These are phyloP conservation scores for Aspergillus quadricinctus DNA, from an alignment of 2,329 filamentous ascomycete species.

Conservation along the genomic window DNA sequence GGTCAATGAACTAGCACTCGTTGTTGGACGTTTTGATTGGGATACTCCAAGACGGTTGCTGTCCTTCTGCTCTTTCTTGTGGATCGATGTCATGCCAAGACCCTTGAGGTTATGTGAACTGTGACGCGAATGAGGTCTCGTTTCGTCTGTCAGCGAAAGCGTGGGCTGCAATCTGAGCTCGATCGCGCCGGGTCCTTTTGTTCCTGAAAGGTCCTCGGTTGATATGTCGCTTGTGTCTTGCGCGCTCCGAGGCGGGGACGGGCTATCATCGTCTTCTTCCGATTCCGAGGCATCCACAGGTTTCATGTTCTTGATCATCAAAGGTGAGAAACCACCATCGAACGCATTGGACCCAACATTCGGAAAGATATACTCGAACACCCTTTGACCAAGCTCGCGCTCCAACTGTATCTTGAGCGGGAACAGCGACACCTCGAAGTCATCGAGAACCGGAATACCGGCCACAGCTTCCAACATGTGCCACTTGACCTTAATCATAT, in stretches of 20 bases:
- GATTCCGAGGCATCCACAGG: conserved; percentile 44
- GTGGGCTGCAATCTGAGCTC: conserved; percentile 82
- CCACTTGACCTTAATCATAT: conserved; percentile 95
- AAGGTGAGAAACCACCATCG: conserved; percentile 48
- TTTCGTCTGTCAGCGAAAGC: conserved; percentile 52
- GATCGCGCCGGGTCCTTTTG: conserved; percentile 66
- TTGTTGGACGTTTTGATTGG: conserved; percentile 28
- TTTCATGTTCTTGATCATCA: conserved; percentile 51
- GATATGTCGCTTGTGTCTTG: conserved; percentile 36
- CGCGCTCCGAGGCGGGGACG: conserved; percentile 30
- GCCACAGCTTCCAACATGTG: conserved; percentile 98
- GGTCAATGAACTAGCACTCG: conserved; percentile 22
- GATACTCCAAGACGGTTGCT: conserved; percentile 11
- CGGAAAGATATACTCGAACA: conserved; percentile 98
- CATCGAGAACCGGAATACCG: conserved; percentile 93
- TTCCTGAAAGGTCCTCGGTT: conserved; percentile 49
- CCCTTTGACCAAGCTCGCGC: conserved; percentile 81
- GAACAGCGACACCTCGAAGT: conserved; percentile 91
- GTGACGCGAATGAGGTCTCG: conserved; percentile 25
- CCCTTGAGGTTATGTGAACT: conserved; percentile 28
- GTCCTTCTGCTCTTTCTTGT: conserved; percentile 19
- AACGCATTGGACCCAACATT: conserved; percentile 60
- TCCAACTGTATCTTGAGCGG: conserved; percentile 93
- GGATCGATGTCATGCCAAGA: conserved; percentile 32
- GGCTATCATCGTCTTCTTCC: conserved; percentile 37